Percentiles rank a stretch among this genome's conserved stretches.
phyloP scores from a whole-genome alignment of 768 basidiomycete species.

The Agaricus bisporus region DNA sequence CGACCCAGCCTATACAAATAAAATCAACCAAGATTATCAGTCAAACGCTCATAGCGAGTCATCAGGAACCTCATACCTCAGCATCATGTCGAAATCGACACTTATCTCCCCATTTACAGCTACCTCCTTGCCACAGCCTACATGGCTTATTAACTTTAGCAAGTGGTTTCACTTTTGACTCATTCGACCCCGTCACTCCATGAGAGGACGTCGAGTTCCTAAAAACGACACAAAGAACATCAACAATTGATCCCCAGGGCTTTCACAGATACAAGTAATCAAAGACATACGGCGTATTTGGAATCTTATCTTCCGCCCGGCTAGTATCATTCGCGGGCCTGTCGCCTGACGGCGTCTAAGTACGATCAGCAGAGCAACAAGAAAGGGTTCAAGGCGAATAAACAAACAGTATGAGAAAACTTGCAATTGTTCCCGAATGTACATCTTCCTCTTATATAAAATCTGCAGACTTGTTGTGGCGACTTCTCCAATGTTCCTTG shows the following conservation, averaged over 20 bases:
- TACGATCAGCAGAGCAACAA: neutral
- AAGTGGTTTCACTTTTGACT: neutral
- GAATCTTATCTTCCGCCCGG: neutral
- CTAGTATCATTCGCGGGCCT: neutral
- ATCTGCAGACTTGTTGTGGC: neutral
- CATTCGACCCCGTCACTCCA: neutral
- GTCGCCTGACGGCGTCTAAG: neutral
- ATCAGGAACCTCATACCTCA: neutral
- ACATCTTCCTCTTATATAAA: neutral
- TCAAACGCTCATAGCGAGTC: neutral
- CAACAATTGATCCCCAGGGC: neutral
- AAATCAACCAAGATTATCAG: neutral
- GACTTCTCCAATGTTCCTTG: neutral
- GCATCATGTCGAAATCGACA: constrained; percentile 3
- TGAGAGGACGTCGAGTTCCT: neutral
- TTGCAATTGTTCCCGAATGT: constrained; percentile 3
- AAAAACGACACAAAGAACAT: neutral
- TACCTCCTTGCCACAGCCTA: neutral
- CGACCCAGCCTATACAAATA: neutral
- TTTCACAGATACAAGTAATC: neutral
- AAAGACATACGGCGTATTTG: neutral
- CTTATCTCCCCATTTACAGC: constrained; percentile 3
- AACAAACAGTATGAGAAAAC: neutral
- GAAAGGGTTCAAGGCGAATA: neutral
- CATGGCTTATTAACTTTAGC: neutral